A percentile compares a stretch with the other conserved stretches of the same genome.
Evolutionary conservation across 2,329 filamentous ascomycete genomes (phyloP).

Genomic region (Chrysoporthe deuterocubensis): DNA sequence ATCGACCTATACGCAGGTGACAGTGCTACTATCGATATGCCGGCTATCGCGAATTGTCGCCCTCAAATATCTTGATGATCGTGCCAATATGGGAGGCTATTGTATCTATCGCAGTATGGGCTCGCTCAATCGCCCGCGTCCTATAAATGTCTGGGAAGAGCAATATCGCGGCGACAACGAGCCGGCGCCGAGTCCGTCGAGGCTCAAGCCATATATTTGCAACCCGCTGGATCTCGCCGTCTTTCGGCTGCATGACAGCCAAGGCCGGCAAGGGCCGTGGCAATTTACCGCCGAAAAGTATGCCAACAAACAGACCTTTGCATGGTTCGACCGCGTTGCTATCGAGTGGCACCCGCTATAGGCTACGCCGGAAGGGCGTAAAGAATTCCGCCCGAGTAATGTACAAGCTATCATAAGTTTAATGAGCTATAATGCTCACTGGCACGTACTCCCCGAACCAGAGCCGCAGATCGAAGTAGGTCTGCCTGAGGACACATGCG

Average conservation of each 20-base stretch:
- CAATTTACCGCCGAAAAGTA: not conserved
- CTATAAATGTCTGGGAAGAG: not conserved
- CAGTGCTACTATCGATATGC: no score
- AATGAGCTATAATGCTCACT: not conserved
- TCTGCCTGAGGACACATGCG: no score
- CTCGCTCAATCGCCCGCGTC: conserved; percentile 5
- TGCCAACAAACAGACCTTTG: not conserved
- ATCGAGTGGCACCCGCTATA: conserved; percentile 14
- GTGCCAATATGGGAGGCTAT: not conserved
- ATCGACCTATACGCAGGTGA: no score
- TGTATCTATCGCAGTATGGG: conserved; percentile 9
- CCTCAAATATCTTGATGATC: not conserved
- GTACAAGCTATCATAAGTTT: not conserved
- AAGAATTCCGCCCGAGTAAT: not conserved
- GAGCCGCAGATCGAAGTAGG: no score
- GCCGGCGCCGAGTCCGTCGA: no score
- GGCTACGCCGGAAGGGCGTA: not conserved
- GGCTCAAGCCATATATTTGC: not conserved
- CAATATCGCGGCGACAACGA: not conserved
- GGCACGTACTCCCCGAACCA: no score
- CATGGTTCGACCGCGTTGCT: conserved; percentile 4
- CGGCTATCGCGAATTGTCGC: no score
- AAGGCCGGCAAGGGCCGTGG: conserved; percentile 1
- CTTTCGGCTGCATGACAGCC: conserved; percentile 10
- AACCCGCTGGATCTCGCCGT: conserved; percentile 4